Percentiles rank a stretch among this genome's conserved stretches.
Evolutionary conservation across 495 filamentous ascomycete genomes (phyloP).

Genomic region (Penicillium cataractarum): DNA sequence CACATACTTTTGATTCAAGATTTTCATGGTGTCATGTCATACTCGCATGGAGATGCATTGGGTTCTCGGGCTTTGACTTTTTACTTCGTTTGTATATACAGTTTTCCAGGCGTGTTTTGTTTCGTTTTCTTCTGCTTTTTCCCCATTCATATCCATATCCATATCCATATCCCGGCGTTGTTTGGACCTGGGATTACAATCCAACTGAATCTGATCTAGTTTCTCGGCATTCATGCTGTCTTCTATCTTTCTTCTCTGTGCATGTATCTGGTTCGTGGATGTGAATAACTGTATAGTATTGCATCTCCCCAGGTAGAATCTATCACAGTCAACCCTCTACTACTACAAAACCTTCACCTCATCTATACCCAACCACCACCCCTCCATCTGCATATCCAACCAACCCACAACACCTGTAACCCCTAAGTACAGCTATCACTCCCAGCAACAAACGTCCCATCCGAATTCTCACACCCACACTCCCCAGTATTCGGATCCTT

Average conservation of each 20-base stretch:
- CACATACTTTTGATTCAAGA: neutral
- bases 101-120: neutral
- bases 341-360: neutral
- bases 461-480: slow-evolving; percentile 44
- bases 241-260: neutral
- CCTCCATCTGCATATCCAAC: too few species aligned
- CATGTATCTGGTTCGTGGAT: neutral
- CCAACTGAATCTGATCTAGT: neutral
- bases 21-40: neutral
- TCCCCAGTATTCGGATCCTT: slow-evolving; percentile 36
- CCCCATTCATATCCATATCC: slow-evolving; percentile 3
- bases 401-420: too few species aligned
- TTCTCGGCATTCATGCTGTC: neutral
- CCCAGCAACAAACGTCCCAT: slow-evolving; percentile 39
- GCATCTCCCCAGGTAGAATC: neutral
- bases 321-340: too few species aligned
- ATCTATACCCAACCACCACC: neutral
- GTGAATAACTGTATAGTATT: neutral
- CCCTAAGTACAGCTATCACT: slow-evolving; percentile 30
- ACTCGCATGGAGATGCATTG: slow-evolving; percentile 3
- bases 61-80: neutral
- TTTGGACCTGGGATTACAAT: slow-evolving; percentile 5
- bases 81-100: slow-evolving; percentile 9
- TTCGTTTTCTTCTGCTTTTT: neutral
- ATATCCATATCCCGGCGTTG: slow-evolving; percentile 11